phyloP scores from a whole-genome alignment of 768 basidiomycete genomes.

The Lepiota venenata region DNA sequence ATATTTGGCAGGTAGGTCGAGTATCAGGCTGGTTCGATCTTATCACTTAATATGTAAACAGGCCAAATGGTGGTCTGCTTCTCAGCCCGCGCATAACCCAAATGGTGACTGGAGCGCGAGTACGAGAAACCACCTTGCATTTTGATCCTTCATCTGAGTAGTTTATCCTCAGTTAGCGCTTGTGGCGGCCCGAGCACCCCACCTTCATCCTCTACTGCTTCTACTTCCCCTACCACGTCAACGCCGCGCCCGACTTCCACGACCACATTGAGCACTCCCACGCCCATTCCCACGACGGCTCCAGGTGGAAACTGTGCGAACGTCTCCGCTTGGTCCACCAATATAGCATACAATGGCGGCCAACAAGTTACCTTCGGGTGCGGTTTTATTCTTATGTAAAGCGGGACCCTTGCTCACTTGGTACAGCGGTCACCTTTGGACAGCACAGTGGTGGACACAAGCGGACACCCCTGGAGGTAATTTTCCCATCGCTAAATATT shows the following conservation, averaged over 20 bases:
- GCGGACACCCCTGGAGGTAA: conserved; percentile 50
- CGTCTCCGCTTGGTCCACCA: conserved; percentile 48
- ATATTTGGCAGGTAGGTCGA: conserved; percentile 56
- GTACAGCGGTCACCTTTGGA: conserved; percentile 35
- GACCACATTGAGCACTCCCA: conserved; percentile 17
- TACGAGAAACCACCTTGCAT: conserved; percentile 26
- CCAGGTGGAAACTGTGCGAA: conserved; percentile 41
- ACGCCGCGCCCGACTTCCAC: conserved; percentile 18
- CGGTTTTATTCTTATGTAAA: conserved; percentile 15
- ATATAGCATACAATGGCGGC: conserved; percentile 48
- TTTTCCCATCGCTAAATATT: conserved; percentile 11
- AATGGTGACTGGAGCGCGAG: conserved; percentile 65
- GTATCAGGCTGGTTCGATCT: background rate
- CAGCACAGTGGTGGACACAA: conserved; percentile 63
- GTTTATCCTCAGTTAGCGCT: conserved; percentile 43
- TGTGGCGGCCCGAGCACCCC: conserved; percentile 27
- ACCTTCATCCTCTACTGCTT: conserved; percentile 11
- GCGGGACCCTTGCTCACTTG: conserved; percentile 3
- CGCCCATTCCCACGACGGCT: conserved; percentile 24
- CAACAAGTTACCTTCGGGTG: conserved; percentile 49
- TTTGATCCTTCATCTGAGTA: background rate
- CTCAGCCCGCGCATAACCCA: conserved; percentile 41
- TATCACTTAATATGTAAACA: conserved; percentile 19
- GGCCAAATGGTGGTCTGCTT: conserved; percentile 60
- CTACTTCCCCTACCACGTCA: conserved; percentile 19